Percentiles rank a stretch among this genome's conserved stretches.
phyloP scores from a whole-genome alignment of 306 rosid genomes.

The Vigna radiata region DNA sequence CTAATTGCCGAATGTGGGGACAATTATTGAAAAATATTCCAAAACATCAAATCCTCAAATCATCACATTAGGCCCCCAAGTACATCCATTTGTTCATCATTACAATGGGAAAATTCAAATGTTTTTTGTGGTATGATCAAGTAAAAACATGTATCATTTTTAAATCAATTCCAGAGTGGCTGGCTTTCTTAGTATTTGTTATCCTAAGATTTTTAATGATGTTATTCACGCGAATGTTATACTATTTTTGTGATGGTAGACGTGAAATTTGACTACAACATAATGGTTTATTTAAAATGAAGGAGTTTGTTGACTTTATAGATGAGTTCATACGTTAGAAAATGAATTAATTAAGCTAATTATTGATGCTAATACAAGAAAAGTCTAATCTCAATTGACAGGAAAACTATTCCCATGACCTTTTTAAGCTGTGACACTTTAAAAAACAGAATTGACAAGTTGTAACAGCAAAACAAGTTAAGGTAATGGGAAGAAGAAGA shows the following conservation, averaged over 20 bases:
- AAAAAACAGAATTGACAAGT: background rate
- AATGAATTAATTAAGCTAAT: background rate
- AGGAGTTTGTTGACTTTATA: background rate
- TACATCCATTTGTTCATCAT: background rate
- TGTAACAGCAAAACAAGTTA: background rate
- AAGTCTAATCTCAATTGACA: background rate
- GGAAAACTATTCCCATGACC: background rate
- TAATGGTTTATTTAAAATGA: background rate
- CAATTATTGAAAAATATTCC: slow-evolving; percentile 45
- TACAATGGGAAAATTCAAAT: background rate
- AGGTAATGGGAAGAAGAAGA: background rate
- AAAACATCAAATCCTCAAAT: slow-evolving; percentile 39
- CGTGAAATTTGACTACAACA: background rate
- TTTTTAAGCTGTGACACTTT: background rate
- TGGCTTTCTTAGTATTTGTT: background rate
- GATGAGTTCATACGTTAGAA: background rate
- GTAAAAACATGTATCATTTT: background rate
- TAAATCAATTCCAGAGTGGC: background rate
- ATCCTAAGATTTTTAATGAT: background rate
- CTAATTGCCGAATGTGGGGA: slow-evolving; percentile 29
- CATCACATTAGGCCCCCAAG: slow-evolving; percentile 24
- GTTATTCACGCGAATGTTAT: too few relatives aligned
- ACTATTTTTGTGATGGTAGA: background rate
- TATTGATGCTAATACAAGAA: background rate
- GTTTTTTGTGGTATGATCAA: background rate